Conservation (phyloP, 176 grass and related monocot species). For the Elymus sibiricus region DNA sequence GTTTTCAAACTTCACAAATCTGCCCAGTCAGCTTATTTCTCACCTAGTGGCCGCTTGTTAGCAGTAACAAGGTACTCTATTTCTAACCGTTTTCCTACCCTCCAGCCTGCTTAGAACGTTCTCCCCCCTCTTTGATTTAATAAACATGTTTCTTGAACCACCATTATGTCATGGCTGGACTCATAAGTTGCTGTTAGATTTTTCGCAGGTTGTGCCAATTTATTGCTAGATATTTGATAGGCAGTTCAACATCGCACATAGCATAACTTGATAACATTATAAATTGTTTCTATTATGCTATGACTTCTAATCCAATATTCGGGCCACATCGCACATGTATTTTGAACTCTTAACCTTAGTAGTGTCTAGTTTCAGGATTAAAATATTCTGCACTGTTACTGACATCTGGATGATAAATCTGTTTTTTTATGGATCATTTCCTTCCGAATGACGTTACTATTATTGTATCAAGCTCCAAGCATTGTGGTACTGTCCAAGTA, state of each 20-base stretch:
- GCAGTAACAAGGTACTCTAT: slow-evolving; percentile 53
- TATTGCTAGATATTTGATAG: too few relatives aligned
- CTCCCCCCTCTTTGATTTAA: background rate
- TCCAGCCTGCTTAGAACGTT: background rate
- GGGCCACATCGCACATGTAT: background rate
- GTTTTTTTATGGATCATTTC: background rate
- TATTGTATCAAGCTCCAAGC: slow-evolving; percentile 33
- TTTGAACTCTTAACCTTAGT: background rate
- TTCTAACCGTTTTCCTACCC: background rate
- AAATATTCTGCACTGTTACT: slow-evolving; percentile 1
- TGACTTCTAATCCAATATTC: background rate
- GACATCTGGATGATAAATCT: background rate
- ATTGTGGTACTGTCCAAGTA: slow-evolving; percentile 44
- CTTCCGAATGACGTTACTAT: background rate
- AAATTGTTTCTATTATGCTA: background rate
- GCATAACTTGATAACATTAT: background rate
- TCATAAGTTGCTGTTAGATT: background rate
- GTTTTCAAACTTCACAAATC: slow-evolving; percentile 25
- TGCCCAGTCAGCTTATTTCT: slow-evolving; percentile 66
- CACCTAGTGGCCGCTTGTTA: slow-evolving; percentile 48
- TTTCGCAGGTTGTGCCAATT: background rate
- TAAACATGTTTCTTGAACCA: slow-evolving; percentile 1
- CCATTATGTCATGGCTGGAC: background rate
- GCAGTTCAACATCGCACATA: too few relatives aligned
- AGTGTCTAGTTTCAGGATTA: background rate